phyloP scores from a whole-genome alignment of 2,329 filamentous ascomycete species.

The Colletotrichum higginsianum region DNA sequence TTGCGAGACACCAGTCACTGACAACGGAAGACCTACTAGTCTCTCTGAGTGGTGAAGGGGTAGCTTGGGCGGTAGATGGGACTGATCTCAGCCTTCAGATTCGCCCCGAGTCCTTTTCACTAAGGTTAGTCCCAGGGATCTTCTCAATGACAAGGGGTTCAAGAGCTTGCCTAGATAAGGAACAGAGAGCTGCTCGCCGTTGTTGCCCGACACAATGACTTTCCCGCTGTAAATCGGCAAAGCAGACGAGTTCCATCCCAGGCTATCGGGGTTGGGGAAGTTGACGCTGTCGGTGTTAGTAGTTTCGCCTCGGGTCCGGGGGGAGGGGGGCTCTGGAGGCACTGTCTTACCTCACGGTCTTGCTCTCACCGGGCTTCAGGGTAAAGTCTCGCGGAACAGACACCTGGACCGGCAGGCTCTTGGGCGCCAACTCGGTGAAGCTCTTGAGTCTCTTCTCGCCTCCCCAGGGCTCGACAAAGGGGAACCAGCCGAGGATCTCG shows the following conservation, averaged over 20 bases:
- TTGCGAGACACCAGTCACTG: accelerated
- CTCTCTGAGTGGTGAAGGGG: slow-evolving; percentile 33
- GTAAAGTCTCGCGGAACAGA: slow-evolving; percentile 46
- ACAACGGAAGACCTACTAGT: not conserved
- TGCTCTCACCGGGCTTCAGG: slow-evolving; percentile 47
- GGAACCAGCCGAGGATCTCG: slow-evolving; percentile 50
- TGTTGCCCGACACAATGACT: slow-evolving; percentile 49
- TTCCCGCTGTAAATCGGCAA: slow-evolving; percentile 54
- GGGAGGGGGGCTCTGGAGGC: not conserved
- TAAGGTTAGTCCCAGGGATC: not conserved
- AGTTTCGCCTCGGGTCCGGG: too few relatives aligned
- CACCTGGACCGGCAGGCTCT: slow-evolving; percentile 41
- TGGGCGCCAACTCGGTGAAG: slow-evolving; percentile 45
- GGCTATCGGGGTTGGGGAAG: slow-evolving; percentile 48
- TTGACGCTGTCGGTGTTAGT: slow-evolving; percentile 43
- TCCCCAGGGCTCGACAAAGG: slow-evolving; percentile 20
- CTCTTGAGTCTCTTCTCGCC: slow-evolving; percentile 43
- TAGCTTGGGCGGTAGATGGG: slow-evolving; percentile 43
- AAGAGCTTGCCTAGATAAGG: slow-evolving; percentile 50
- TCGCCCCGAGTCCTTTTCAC: slow-evolving; percentile 44
- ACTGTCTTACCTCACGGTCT: slow-evolving; percentile 44
- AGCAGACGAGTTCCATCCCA: slow-evolving; percentile 48
- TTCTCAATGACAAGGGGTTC: not conserved
- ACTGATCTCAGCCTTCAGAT: slow-evolving; percentile 45
- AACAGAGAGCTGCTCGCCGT: slow-evolving; percentile 51